Evolutionary conservation across 2,329 filamentous ascomycete species (phyloP), one percentile per base, ranked within the genome.

Genomic region (Diplodia mutila): DNA sequence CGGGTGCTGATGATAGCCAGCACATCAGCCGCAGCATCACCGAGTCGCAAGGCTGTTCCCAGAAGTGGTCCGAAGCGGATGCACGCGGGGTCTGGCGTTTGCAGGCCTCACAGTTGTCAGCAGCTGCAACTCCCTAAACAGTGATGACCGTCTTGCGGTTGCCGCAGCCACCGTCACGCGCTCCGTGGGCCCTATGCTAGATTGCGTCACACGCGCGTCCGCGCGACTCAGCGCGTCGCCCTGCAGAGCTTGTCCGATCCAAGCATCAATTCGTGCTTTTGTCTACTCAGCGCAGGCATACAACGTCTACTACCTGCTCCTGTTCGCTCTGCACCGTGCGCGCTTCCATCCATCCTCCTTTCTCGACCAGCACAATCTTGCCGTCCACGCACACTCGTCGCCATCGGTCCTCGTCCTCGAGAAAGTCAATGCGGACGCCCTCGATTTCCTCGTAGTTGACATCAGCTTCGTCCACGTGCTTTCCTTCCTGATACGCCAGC

Each of bases 301-400:
- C 59, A 48, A 79, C 68, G 61, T 84, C 79, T 23, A 84, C 65
- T 2, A 82, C 78, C 6, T 73, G 55, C 34, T 61, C 49, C n/a
- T 29, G 73, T 37, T 73, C 72, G 18, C 42, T 34, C 9, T 77
- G 75, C 27, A 86, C 83, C 73, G 80, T 85, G 69, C 77, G 79
- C 0, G 97, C 85, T 68, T 87, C 86, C 78, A 97, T 86, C 84
- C 87, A 90, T 0, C 93, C 93, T 1, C 85, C 88, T 63, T 83
- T 77, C 23, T 91, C 90, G 0, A 97, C 81, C 68, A 87, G 85
- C 3, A 97, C 87, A 73, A 97, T 96, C 65, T 90, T 93, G 3
- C 94, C 94, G 78, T 98, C 94, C n/a, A 98, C 84, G 76, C 94
- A 98, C 16, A 97, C 86, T 74, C 94, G 88, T 69, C 94, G 85